These are phyloP conservation scores for Paraglomus brasilianum DNA, from an alignment of 192 early-diverging fungal genomes.

Conservation along the genomic window DNA sequence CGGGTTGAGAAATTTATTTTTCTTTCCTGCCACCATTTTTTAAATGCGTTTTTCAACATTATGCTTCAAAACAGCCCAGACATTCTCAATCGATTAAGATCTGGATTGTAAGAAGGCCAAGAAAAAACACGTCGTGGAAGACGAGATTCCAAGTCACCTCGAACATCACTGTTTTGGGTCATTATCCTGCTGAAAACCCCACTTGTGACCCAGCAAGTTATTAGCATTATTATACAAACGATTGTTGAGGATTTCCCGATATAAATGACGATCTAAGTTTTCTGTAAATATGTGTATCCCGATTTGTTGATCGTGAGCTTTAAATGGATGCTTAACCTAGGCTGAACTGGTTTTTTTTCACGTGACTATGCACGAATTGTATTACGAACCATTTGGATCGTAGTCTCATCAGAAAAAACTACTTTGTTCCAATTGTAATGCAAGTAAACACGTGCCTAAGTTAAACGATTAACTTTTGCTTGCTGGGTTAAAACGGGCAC, in stretches of 20 bases:
- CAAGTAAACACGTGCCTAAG: background rate
- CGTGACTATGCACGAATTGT: conserved; percentile 8
- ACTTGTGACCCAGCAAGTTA: background rate
- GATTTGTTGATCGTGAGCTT: background rate
- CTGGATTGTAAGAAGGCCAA: conserved; percentile 12
- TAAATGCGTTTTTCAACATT: background rate
- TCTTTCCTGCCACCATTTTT: background rate
- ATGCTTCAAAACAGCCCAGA: conserved; percentile 1
- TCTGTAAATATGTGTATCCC: conserved; percentile 3
- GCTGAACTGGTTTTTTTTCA: conserved; percentile 5
- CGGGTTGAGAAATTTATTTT: background rate
- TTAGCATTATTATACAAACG: background rate
- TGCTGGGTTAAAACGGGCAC: conserved; percentile 2
- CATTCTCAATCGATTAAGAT: background rate
- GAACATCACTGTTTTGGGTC: background rate
- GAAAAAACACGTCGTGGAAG: conserved; percentile 6
- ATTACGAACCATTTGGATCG: conserved; percentile 20
- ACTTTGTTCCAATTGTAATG: background rate
- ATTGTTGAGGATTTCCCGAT: conserved; percentile 7
- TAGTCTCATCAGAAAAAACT: conserved; percentile 23
- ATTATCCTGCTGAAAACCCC: conserved; percentile 5
- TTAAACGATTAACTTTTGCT: background rate
- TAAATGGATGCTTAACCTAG: conserved; percentile 22
- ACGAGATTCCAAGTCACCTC: conserved; percentile 2
- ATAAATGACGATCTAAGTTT: conserved; percentile 3